Percentiles rank a stretch among this genome's conserved stretches.
Evolutionary conservation across 2,329 filamentous ascomycete genomes (phyloP).

Genomic region (Xylariomycetidae sp.): DNA sequence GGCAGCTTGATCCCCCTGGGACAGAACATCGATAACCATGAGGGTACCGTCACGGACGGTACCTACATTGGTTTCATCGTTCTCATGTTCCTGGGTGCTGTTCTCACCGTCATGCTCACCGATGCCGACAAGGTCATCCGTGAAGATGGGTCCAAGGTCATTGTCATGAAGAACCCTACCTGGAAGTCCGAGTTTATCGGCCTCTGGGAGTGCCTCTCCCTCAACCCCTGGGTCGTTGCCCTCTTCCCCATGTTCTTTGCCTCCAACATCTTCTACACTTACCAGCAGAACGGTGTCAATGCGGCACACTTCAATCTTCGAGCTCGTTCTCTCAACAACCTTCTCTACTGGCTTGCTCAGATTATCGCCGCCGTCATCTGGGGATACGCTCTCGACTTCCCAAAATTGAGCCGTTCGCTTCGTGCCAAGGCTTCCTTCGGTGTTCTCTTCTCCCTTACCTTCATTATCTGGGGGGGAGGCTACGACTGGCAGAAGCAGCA

Average conservation of each 20-base stretch:
- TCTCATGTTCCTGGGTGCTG: slow-evolving; percentile 62
- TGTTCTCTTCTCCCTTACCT: slow-evolving; percentile 58
- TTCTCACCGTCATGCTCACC: slow-evolving; percentile 56
- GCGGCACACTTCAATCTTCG: slow-evolving; percentile 65
- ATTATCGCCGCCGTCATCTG: slow-evolving; percentile 67
- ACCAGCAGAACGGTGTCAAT: slow-evolving; percentile 73
- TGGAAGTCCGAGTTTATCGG: slow-evolving; percentile 68
- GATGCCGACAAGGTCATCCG: slow-evolving; percentile 64
- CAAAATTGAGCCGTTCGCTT: slow-evolving; percentile 50
- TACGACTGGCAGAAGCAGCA: slow-evolving; percentile 64
- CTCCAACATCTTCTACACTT: slow-evolving; percentile 77
- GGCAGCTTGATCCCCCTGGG: slow-evolving; percentile 73
- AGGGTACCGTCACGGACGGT: slow-evolving; percentile 52
- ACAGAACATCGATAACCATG: slow-evolving; percentile 60
- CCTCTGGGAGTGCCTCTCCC: slow-evolving; percentile 58
- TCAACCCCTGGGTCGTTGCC: slow-evolving; percentile 62
- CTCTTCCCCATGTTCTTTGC: slow-evolving; percentile 78
- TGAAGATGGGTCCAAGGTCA: slow-evolving; percentile 64
- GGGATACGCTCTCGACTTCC: slow-evolving; percentile 59
- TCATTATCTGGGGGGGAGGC: slow-evolving; percentile 69
- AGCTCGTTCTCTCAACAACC: slow-evolving; percentile 65
- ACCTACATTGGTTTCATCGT: slow-evolving; percentile 75
- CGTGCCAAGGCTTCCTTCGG: slow-evolving; percentile 58
- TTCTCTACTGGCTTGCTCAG: slow-evolving; percentile 68
- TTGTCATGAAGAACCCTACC: slow-evolving; percentile 72